Conservation (phyloP, 1,284 basidiomycete genomes). For the Tilletia horrida region DNA sequence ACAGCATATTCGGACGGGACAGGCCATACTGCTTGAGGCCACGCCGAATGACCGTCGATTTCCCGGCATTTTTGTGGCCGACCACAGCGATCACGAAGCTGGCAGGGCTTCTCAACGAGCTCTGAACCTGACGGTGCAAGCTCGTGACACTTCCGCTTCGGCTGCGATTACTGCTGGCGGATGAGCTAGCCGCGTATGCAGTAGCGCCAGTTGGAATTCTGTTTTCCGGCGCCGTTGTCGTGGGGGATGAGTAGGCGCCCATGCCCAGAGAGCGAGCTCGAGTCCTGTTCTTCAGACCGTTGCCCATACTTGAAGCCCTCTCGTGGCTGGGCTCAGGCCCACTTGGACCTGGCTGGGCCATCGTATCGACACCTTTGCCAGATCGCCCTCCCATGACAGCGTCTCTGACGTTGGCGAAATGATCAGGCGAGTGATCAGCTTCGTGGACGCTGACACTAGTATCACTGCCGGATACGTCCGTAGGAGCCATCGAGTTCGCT, state of each 20-base stretch:
- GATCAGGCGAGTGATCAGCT: not conserved
- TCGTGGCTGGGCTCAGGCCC: no score
- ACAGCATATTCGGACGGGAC: slow-evolving; percentile 42
- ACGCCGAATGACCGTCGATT: slow-evolving; percentile 50
- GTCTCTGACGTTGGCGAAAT: no score
- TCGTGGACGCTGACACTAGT: slow-evolving; percentile 6
- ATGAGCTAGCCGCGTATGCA: no score
- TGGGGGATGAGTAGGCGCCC: no score
- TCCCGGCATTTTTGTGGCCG: slow-evolving; percentile 41
- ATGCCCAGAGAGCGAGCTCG: no score
- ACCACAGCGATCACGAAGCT: slow-evolving; percentile 50
- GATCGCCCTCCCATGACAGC: no score
- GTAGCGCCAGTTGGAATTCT: no score
- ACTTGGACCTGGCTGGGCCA: no score
- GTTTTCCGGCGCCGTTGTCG: no score
- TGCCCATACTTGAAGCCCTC: no score
- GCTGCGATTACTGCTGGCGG: slow-evolving; percentile 26
- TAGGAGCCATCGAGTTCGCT: not conserved
- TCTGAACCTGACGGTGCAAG: slow-evolving; percentile 43
- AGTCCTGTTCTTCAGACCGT: no score
- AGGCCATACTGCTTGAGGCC: slow-evolving; percentile 47
- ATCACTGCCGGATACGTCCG: slow-evolving; percentile 14
- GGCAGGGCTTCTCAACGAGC: slow-evolving; percentile 41
- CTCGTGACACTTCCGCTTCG: slow-evolving; percentile 46
- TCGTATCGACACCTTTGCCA: not conserved